Conservation (phyloP, 768 basidiomycete genomes). For the Neoboletus magnificus region DNA sequence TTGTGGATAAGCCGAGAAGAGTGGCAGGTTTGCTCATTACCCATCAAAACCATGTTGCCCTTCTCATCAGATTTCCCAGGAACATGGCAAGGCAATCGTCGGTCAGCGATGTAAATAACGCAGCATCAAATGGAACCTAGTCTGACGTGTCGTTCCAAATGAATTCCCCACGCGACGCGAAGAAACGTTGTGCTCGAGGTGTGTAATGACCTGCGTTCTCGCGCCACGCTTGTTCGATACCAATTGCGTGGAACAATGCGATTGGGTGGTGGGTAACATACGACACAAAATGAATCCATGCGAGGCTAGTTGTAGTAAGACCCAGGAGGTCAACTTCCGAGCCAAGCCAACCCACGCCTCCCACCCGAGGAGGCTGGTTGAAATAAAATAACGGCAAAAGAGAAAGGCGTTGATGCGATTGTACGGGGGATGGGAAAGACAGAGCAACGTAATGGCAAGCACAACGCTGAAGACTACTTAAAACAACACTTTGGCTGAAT, state of each 20-base stretch:
- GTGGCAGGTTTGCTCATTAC: slow-evolving; percentile 64
- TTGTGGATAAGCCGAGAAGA: slow-evolving; percentile 94
- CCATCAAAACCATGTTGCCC: background rate
- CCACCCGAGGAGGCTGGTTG: slow-evolving; percentile 5
- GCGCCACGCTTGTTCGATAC: background rate
- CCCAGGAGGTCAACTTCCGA: slow-evolving; percentile 39
- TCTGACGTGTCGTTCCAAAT: background rate
- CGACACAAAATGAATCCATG: slow-evolving; percentile 8
- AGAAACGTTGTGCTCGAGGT: background rate
- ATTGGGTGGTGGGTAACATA: slow-evolving; percentile 14
- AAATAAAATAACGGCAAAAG: slow-evolving; percentile 23
- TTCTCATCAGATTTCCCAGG: slow-evolving; percentile 39
- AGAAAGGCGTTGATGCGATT: slow-evolving; percentile 14
- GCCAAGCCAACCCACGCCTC: slow-evolving; percentile 11
- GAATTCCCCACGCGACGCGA: background rate
- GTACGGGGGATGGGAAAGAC: slow-evolving; percentile 12
- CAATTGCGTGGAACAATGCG: slow-evolving; percentile 3
- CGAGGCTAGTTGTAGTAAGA: slow-evolving; percentile 9
- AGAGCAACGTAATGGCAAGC: slow-evolving; percentile 26
- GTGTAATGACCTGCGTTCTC: background rate
- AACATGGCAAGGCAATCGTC: slow-evolving; percentile 80
- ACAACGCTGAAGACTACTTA: slow-evolving; percentile 23
- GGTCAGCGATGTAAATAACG: slow-evolving; percentile 79
- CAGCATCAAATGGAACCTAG: background rate
- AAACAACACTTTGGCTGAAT: slow-evolving; percentile 26